Base-by-base conservation (phyloP, 2,329 filamentous ascomycete species). In the Incumbomyces delicatus region DNA sequence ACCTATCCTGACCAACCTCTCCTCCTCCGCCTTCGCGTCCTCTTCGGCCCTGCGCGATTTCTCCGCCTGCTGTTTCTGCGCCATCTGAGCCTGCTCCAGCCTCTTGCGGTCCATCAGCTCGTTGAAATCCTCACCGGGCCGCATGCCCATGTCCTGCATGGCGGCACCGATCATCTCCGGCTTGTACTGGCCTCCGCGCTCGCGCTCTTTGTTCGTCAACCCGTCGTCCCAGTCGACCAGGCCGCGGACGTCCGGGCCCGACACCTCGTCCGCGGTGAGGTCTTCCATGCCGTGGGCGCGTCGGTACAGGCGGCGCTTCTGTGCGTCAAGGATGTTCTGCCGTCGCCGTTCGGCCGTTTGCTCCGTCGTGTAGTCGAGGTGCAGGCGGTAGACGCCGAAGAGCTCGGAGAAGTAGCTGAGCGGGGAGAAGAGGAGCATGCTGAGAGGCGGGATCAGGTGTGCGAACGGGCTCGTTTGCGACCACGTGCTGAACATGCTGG, bases 271-370 rank as follows among this genome's bases (percentile, higher is more conserved):
- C 37, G 60, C 60, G 43, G 59, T 62, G 49, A 58, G 61, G 56
- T 69, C 70, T 63, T 88, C 83, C 60, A 94, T 65, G 8, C 87
- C 88, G 71, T 95, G 87, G 50, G 84, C 87, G 66, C 87, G 82
- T 59, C 89, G 80, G 67, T 87, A 98, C 65, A 85, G 81, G 51
- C 78, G 78, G 58, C 90, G 77, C 78, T 95, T 95, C 64, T 83
- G 77, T 22, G 92, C 83, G 68, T 98, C 92, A 56, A 95, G 87
- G 47, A 87, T 74, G 55, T 80, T 81, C 60, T 76, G 76, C 59
- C 79, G 77, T 46, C 89, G 77, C 68, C 80, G 80, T 65, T 89
- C 85, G 44, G 76, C 73, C 22, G 84, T 83, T 60, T 80, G 69
- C 53, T 76, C 71, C 27, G 80, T 82, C 54, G 78, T 77, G 63